Evolutionary conservation across 495 filamentous ascomycete species (phyloP).

Genomic region (Aspergillus haitiensis): DNA sequence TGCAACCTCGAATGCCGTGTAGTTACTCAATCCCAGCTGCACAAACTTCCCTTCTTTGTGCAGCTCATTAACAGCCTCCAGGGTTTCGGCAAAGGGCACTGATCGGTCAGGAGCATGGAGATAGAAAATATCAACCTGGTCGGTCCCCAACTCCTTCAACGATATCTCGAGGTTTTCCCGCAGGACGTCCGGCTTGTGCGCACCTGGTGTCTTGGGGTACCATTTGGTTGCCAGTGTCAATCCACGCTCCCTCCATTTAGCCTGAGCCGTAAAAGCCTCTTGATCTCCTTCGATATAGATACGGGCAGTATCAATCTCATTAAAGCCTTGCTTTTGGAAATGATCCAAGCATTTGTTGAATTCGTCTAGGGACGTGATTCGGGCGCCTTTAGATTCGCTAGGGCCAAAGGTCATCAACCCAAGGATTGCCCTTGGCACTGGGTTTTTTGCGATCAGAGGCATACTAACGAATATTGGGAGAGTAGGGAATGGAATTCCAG

Average conservation of each 20-base stretch:
- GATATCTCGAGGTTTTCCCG: constrained; percentile 61
- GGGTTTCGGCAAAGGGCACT: constrained; percentile 76
- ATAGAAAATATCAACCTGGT: constrained; percentile 85
- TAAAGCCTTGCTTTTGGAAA: constrained; percentile 71
- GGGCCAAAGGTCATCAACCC: constrained; percentile 64
- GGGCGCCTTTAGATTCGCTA: constrained; percentile 55
- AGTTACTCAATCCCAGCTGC: constrained; percentile 78
- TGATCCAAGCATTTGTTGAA: constrained; percentile 65
- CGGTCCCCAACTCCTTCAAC: constrained; percentile 69
- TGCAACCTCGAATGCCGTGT: constrained; percentile 85
- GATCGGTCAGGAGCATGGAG: constrained; percentile 82
- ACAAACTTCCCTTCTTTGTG: constrained; percentile 90
- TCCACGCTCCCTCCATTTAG: constrained; percentile 78
- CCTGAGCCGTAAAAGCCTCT: constrained; percentile 76
- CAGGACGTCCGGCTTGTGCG: constrained; percentile 61
- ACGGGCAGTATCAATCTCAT: constrained; percentile 78
- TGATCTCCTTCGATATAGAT: constrained; percentile 72
- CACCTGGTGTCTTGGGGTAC: constrained; percentile 61
- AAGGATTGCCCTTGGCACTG: constrained; percentile 55
- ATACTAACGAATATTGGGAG: constrained; percentile 27
- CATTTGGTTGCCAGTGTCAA: constrained; percentile 83
- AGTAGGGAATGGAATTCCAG: not conserved
- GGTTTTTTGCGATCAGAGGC: constrained; percentile 56
- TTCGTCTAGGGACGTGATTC: constrained; percentile 67
- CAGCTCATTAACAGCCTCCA: constrained; percentile 72